Base-by-base conservation (phyloP, 805 yeast genomes). In the Wickerhamiella domercqiae region DNA sequence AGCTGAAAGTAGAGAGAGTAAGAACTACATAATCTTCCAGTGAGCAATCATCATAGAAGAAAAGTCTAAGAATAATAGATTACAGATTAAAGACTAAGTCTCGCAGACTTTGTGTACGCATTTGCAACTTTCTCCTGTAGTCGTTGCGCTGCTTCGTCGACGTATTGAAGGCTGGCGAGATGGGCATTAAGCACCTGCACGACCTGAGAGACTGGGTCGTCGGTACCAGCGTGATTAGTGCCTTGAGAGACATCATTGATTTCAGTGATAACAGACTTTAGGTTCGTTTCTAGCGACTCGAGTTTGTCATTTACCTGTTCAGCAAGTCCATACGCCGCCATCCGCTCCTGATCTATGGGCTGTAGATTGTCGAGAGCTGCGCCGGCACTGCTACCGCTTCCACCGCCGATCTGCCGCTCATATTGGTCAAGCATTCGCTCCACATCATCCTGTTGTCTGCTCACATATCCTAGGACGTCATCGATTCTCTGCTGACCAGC, bases 381-480 rank as follows among this genome's bases (percentile, higher is more conserved):
- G 6, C 30, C 30, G 26, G 26, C 26, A 24, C 11, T 9, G 9
- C 11, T 13, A 9, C 26, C 26, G 2, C 36, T 25, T 6, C 48
- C 46, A 2, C 41, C 21, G 13, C 43, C 38, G 3, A 45, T 38
- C 52, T 78, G 83, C 44, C 62, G 66, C 56, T 90, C 97, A 52
- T 86, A 86, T 43, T 77, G 77, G 46, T 78, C 78, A 44, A 90
- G 67, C 49, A 87, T 68, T 13, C 70, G 64, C 42, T 87, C 98
- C 35, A 90, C 63, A 51, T 87, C 97, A 41, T 80, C 82, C 54
- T 90, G 98, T 55, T 90, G 97, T 48, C 78, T 77, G 51, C 79
- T 90, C 36, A 90, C 78, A 52, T 84, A 87, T 29, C 75, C 64
- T 39, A 90, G 64, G 29, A 84, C 78, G 56, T 84, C 95, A 48